These are phyloP conservation scores for Eucalyptus caleyi DNA, from an alignment of 345 rosid genomes.

Conservation along the genomic window DNA sequence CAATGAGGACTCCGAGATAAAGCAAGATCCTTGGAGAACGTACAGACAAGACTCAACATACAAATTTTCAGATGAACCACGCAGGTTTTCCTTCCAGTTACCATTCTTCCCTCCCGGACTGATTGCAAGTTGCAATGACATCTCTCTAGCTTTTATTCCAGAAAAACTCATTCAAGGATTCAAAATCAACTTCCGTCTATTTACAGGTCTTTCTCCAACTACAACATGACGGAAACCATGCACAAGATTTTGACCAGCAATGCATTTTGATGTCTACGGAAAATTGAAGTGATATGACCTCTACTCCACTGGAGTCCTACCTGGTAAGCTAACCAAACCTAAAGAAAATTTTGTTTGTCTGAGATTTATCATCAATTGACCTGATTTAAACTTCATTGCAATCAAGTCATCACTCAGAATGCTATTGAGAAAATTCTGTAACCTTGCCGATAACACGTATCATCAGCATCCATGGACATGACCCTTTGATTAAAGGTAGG, in stretches of 20 bases:
- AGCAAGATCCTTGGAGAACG: not conserved
- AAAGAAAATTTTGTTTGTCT: not conserved
- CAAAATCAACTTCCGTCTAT: not conserved
- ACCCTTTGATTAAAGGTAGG: not conserved
- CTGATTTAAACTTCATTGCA: not conserved
- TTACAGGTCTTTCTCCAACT: not conserved
- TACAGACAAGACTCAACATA: not conserved
- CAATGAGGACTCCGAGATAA: not conserved
- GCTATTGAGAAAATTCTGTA: not conserved
- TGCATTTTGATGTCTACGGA: not conserved
- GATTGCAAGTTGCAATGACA: not conserved
- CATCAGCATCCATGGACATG: not conserved
- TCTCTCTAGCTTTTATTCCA: not conserved
- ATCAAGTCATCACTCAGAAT: not conserved
- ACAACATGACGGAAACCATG: not conserved
- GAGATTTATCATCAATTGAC: not conserved
- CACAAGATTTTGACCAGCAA: not conserved
- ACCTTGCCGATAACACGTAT: not conserved
- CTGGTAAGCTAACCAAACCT: not conserved
- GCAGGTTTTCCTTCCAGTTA: not conserved
- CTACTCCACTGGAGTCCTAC: not conserved
- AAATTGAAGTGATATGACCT: not conserved
- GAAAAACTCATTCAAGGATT: not conserved
- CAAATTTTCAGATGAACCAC: not conserved
- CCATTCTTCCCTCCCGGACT: not conserved